Base-by-base conservation (phyloP, 441 rosid genomes). In the Kokia cookei region DNA sequence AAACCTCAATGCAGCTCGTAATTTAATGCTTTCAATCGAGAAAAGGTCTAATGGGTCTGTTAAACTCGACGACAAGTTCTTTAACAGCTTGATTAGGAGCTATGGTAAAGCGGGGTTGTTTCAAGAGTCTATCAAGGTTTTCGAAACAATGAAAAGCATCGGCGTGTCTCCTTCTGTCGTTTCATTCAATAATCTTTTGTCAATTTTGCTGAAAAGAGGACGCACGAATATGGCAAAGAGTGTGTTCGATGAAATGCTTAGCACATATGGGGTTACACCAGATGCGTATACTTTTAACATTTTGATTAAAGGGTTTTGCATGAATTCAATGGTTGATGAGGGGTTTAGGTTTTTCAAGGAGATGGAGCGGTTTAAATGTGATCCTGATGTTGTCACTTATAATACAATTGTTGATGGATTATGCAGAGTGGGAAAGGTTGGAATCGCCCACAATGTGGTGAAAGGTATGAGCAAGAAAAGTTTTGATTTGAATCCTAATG, bases 331-430 rank as follows among this genome's bases (percentile, higher is more conserved):
- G 98, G 90, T 93, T 1, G 85, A 84, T 53, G 86, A 89, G 40
- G 93, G 89, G 73, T 93, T 91, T 75, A 65, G 83, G 70, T 50
- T 82, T 74, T 91, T 91, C 29, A 84, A 85, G 75, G 87, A 87
- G 64, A 91, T 93, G 96, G 83, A 84, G 3, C 66, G 66, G 51
- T 84, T 76, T 67, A 70, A 84, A 3, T 89, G 93, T 78, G 83
- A 75, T 47, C 96, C 98, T 43, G 96, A 91, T 64, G 75, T 86
- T 73, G 82, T 91, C 63, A 88, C 97, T 0, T 93, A 91, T 79
- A 93, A 93, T 80, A 87, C 91, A 8, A 86, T 93, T 79, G 89
- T 91, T 8, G 96, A 93, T 78, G 98, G 97, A n/a, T 76, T 93
- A 80, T 93, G 97, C 70, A 79, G 94, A 78, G 89, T 74, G 48